phyloP scores from a whole-genome alignment of 768 basidiomycete species.

The Boletus rex-veris region DNA sequence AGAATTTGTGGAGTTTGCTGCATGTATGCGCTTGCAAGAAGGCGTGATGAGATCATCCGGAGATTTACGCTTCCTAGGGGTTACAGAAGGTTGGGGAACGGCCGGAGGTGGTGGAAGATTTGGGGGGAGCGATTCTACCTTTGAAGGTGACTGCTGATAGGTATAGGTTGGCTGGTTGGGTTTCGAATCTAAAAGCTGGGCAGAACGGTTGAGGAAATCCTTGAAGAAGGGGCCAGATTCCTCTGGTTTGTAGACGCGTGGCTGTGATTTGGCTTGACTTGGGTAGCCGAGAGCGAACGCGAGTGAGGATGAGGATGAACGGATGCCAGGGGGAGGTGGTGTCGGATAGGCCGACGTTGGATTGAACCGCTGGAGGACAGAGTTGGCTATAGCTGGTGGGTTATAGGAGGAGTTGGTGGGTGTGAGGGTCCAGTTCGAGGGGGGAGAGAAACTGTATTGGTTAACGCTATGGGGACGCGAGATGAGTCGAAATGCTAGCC shows the following conservation, averaged over 20 bases:
- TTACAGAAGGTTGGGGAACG: constrained; percentile 32
- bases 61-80: constrained; percentile 72
- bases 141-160: constrained; percentile 17
- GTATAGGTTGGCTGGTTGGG: constrained; percentile 13
- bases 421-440: constrained; percentile 41
- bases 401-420: constrained; percentile 51
- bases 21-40: constrained; percentile 54
- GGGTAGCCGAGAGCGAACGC: constrained; percentile 65
- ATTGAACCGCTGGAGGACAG: constrained; percentile 58
- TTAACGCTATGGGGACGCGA: constrained; percentile 13
- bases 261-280: constrained; percentile 24
- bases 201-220: constrained; percentile 47
- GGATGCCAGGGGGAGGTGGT: constrained; percentile 61
- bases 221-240: constrained; percentile 67
- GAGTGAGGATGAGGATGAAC: constrained; percentile 68
- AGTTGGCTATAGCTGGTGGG: constrained; percentile 56
- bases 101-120: constrained; percentile 10
- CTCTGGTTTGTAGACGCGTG: constrained; percentile 43
- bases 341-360: constrained; percentile 70
- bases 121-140: constrained; percentile 13
- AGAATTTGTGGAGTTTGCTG: constrained; percentile 8
- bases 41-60: constrained; percentile 59
- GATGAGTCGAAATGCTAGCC: constrained; percentile 1
- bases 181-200: constrained; percentile 43
- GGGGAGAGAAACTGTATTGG: constrained; percentile 31